Conservation (phyloP, 495 filamentous ascomycete species). For the Opeltia flavorubescens region DNA sequence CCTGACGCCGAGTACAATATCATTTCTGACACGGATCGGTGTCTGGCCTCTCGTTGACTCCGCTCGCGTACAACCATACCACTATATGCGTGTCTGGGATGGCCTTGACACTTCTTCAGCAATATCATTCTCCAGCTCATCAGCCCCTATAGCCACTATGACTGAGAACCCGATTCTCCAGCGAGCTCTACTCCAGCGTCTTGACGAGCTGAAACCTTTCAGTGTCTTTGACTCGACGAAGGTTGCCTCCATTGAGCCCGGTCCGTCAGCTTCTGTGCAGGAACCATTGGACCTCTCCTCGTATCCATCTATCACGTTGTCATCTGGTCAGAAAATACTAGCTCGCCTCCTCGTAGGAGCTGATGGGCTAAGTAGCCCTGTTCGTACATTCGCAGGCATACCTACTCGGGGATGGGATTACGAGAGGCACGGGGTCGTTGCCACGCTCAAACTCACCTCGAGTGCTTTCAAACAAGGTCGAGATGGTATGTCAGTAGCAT, state of each 20-base stretch:
- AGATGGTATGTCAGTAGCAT: constrained; percentile 52
- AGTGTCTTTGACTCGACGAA: constrained; percentile 58
- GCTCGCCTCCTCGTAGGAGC: constrained; percentile 84
- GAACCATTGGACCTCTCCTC: constrained; percentile 59
- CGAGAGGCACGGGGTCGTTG: constrained; percentile 76
- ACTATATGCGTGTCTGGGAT: constrained; percentile 96
- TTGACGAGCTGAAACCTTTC: constrained; percentile 53
- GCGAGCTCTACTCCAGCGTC: constrained; percentile 52
- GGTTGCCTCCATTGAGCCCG: constrained; percentile 65
- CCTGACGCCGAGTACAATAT: constrained; percentile 69
- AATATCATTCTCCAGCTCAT: constrained; percentile 66
- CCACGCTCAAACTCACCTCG: constrained; percentile 51
- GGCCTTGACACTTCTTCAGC: constrained; percentile 71
- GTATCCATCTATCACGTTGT: constrained; percentile 72
- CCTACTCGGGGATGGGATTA: constrained; percentile 86
- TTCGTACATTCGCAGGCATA: constrained; percentile 80
- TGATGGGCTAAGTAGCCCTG: constrained; percentile 88
- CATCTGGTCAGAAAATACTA: constrained; percentile 41
- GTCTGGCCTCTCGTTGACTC: constrained; percentile 68
- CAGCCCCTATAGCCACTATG: constrained; percentile 74
- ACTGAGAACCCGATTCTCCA: constrained; percentile 86
- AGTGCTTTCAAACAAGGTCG: constrained; percentile 20
- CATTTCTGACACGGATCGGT: constrained; percentile 60
- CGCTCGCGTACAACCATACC: constrained; percentile 67
- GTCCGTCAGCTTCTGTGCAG: constrained; percentile 19